Percentiles rank a stretch among this genome's conserved stretches.
Conservation (phyloP, 192 early-diverging fungal genomes). For the Backusella circina region DNA sequence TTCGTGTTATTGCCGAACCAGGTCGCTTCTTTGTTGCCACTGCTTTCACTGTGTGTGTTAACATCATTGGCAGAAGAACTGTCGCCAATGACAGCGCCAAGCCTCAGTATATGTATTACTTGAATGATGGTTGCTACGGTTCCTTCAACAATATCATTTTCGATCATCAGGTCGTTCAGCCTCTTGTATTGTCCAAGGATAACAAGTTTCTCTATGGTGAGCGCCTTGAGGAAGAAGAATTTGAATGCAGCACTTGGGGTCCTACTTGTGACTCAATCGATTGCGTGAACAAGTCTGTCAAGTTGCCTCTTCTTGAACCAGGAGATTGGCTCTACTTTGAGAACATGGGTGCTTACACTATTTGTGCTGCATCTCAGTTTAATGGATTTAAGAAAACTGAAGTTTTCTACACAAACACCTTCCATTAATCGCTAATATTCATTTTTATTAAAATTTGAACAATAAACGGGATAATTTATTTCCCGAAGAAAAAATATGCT, state of each 20-base stretch:
- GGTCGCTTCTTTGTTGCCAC: slow-evolving; percentile 96
- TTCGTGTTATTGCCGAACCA: slow-evolving; percentile 97
- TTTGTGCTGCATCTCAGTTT: slow-evolving; percentile 82
- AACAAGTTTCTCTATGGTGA: slow-evolving; percentile 29
- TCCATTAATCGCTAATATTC: not conserved
- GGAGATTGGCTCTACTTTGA: slow-evolving; percentile 97
- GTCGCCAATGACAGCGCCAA: slow-evolving; percentile 30
- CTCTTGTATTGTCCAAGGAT: slow-evolving; percentile 40
- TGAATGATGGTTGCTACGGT: slow-evolving; percentile 99
- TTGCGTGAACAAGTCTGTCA: slow-evolving; percentile 66
- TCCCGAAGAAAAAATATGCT: too few relatives aligned
- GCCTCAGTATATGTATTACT: slow-evolving; percentile 75
- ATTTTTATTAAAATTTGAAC: not conserved
- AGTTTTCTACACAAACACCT: slow-evolving; percentile 85
- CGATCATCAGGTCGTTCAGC: slow-evolving; percentile 84
- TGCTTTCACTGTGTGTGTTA: slow-evolving; percentile 93
- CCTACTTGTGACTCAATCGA: slow-evolving; percentile 99
- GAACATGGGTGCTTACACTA: slow-evolving; percentile 97
- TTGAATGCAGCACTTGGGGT: slow-evolving; percentile 85
- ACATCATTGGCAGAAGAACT: slow-evolving; percentile 88
- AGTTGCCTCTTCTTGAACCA: slow-evolving; percentile 79
- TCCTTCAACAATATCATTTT: slow-evolving; percentile 98
- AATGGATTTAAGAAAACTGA: slow-evolving; percentile 85
- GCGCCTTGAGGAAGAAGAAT: slow-evolving; percentile 32
- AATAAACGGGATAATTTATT: not conserved